These are phyloP conservation scores for Agapanthus africanus DNA, from an alignment of 106 monocot species.

Conservation along the genomic window DNA sequence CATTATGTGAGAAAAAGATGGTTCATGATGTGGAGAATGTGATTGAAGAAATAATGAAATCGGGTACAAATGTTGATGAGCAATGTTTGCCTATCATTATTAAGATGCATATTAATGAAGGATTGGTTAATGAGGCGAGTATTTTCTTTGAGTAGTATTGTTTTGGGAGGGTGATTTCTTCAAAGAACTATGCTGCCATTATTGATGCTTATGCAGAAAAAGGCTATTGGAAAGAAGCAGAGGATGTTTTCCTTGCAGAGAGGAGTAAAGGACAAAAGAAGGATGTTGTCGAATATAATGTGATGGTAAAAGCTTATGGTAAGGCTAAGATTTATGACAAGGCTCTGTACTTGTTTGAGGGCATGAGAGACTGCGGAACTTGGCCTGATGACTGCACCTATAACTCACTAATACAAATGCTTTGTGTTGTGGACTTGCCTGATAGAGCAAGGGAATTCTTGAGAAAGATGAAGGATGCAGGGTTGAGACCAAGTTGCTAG, in stretches of 20 bases:
- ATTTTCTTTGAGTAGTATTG: conserved; percentile 56
- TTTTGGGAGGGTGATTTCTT: conserved; percentile 33
- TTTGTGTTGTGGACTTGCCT: conserved; percentile 38
- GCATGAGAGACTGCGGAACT: conserved; percentile 46
- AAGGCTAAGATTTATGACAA: conserved; percentile 62
- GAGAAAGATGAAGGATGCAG: conserved; percentile 37
- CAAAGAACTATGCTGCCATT: conserved; percentile 64
- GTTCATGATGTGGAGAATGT: conserved; percentile 50
- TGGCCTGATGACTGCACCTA: conserved; percentile 81
- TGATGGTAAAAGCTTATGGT: conserved; percentile 87
- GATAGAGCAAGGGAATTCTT: conserved; percentile 51
- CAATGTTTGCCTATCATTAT: conserved; percentile 58
- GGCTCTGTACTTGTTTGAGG: conserved; percentile 51
- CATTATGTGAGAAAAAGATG: conserved; percentile 50
- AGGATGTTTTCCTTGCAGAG: conserved; percentile 39
- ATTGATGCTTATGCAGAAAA: conserved; percentile 76
- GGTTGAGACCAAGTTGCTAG: conserved; percentile 56
- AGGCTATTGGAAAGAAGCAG: conserved; percentile 72
- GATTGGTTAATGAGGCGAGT: conserved; percentile 43
- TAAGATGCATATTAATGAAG: conserved; percentile 62
- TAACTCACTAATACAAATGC: conserved; percentile 82
- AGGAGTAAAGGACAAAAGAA: conserved; percentile 21
- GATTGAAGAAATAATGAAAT: conserved; percentile 35
- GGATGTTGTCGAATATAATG: conserved; percentile 65
- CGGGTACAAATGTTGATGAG: conserved; percentile 39